phyloP scores from a whole-genome alignment of 1,139 yeast genomes.

The Blastobotrys persicus region DNA sequence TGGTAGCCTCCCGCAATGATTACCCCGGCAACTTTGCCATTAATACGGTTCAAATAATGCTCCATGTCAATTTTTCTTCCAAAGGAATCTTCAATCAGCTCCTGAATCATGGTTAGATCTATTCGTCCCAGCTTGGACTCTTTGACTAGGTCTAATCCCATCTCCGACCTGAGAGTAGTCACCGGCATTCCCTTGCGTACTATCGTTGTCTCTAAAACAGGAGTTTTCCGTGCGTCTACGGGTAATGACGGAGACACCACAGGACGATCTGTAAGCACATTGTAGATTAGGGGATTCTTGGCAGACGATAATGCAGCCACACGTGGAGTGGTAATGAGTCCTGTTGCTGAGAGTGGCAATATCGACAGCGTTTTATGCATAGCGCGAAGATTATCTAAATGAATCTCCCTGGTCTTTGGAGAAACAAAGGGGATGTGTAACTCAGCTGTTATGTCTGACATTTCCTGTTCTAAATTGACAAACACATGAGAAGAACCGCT shows the following conservation, averaged over 20 bases:
- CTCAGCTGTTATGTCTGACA: conserved; percentile 61
- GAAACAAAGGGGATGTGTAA: conserved; percentile 42
- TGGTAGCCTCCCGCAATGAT: conserved; percentile 92
- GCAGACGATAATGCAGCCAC: conserved; percentile 41
- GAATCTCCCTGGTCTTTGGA: conserved; percentile 48
- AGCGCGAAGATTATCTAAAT: conserved; percentile 52
- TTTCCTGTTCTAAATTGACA: conserved; percentile 82
- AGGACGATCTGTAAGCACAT: conserved; percentile 86
- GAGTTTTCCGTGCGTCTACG: conserved; percentile 53
- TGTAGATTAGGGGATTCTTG: conserved; percentile 80
- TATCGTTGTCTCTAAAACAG: conserved; percentile 70
- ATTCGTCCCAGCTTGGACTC: conserved; percentile 50
- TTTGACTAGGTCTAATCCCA: conserved; percentile 44
- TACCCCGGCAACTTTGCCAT: conserved; percentile 65
- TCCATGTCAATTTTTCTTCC: conserved; percentile 62
- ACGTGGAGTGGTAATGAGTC: conserved; percentile 51
- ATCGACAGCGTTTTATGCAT: conserved; percentile 48
- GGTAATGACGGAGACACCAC: conserved; percentile 92
- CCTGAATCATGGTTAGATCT: conserved; percentile 55
- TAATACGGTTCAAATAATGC: conserved; percentile 63
- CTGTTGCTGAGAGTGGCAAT: conserved; percentile 50
- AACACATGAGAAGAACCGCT: conserved; percentile 72
- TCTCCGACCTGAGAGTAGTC: conserved; percentile 43
- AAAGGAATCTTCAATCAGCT: conserved; percentile 75
- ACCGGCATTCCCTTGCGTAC: conserved; percentile 76